Evolutionary conservation across 371 early-diverging fungal genomes (phyloP).

Genomic region (Chytridium lagenaria): DNA sequence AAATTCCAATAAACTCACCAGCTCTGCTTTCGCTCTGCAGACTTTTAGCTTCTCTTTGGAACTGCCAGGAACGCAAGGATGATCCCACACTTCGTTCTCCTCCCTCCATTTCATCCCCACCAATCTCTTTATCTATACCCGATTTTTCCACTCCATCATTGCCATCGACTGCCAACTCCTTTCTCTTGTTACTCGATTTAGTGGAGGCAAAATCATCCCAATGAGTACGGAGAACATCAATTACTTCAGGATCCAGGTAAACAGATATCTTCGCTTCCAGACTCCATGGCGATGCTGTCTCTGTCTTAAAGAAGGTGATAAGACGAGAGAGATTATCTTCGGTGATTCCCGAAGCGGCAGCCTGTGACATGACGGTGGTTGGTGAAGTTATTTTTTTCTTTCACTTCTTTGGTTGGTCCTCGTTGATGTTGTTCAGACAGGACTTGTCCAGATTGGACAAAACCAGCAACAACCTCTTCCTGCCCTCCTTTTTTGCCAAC

Average conservation of each 20-base stretch:
- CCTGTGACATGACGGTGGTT: no score
- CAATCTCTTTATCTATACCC: no score
- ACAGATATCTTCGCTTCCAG: background rate
- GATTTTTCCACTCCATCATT: background rate
- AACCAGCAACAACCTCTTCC: no score
- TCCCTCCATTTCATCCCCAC: background rate
- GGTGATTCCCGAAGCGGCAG: no score
- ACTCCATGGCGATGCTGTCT: background rate
- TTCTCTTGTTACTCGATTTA: background rate
- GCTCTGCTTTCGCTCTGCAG: background rate
- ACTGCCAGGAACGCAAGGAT: constrained; percentile 7
- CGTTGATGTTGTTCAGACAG: no score
- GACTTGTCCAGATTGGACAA: no score
- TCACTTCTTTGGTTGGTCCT: no score
- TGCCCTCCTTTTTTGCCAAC: no score
- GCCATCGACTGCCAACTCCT: background rate
- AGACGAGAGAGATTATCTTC: background rate
- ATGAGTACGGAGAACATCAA: background rate
- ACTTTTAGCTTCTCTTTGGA: background rate
- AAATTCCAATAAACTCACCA: background rate
- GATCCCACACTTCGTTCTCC: background rate
- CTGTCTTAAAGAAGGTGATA: background rate
- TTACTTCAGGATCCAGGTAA: background rate
- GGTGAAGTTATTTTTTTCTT: no score
- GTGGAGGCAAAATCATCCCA: background rate